Evolutionary conservation across 2,329 filamentous ascomycete species (phyloP).

Genomic region (Colletotrichum sp.): DNA sequence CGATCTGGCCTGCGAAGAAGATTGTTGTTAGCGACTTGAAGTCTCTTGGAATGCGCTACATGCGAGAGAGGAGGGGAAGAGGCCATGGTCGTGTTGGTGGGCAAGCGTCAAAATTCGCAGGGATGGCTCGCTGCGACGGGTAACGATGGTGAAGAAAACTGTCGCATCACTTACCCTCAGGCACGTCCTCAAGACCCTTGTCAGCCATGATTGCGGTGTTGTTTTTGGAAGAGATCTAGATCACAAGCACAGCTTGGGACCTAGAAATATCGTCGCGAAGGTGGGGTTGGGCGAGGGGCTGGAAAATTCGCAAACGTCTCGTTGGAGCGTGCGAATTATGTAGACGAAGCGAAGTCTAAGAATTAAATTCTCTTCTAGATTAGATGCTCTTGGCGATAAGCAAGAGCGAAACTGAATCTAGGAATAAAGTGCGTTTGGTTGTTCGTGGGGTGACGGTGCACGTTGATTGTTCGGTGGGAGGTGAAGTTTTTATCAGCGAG

Average conservation of each 20-base stretch:
- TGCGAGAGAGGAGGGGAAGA: neutral
- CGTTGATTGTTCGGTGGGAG: constrained; percentile 28
- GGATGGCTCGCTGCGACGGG: neutral
- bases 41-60: neutral
- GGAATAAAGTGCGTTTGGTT: constrained; percentile 33
- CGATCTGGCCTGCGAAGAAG: constrained; percentile 81
- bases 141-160: neutral
- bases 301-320: constrained; percentile 40
- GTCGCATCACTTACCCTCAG: constrained; percentile 64
- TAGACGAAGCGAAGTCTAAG: constrained; percentile 33
- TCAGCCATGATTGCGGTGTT: constrained; percentile 95
- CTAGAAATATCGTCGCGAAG: constrained; percentile 49
- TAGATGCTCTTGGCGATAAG: constrained; percentile 48
- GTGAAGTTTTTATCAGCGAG: constrained; percentile 24
- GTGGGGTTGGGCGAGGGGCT: constrained; percentile 33
- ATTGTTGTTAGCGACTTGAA: constrained; percentile 22
- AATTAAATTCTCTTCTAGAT: constrained; percentile 44
- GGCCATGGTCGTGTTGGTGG: neutral
- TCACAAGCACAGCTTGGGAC: constrained; percentile 83
- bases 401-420: constrained; percentile 49
- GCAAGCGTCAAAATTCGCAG: neutral
- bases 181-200: constrained; percentile 98
- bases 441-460: constrained; percentile 30
- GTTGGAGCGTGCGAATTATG: constrained; percentile 21
- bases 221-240: constrained; percentile 63